These are phyloP conservation scores for Amaranthus palmeri DNA, from an alignment of 148 eudicot species.

Conservation along the genomic window DNA sequence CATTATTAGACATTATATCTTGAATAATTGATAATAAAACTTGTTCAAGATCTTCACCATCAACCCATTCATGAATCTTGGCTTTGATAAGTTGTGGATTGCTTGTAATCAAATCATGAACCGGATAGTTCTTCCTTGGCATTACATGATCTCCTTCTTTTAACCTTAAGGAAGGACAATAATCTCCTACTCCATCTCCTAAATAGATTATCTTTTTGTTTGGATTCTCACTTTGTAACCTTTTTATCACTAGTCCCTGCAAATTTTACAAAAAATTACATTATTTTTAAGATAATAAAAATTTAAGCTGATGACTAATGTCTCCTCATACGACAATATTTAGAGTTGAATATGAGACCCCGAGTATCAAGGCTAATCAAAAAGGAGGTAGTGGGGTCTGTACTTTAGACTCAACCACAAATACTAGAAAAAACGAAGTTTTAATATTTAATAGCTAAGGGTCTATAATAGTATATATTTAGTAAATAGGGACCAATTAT, in stretches of 20 bases:
- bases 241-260: conserved; percentile 57
- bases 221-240: conserved; percentile 41
- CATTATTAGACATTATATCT: conserved; percentile 11
- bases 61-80: conserved; percentile 61
- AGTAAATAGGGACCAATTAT: no score
- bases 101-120: conserved; percentile 59
- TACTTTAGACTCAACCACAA: no score
- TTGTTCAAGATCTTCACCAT: conserved; percentile 58
- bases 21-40: conserved; percentile 42
- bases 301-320: no score
- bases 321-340: no score
- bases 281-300: no score
- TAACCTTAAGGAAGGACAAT: conserved; percentile 70
- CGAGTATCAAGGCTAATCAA: no score
- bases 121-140: conserved; percentile 76
- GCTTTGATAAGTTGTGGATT: conserved; percentile 43
- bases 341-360: no score
- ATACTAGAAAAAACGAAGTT: no score
- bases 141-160: conserved; percentile 49
- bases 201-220: conserved; percentile 54
- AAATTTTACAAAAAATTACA: background rate
- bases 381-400: no score
- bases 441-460: no score
- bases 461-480: no score
- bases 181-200: conserved; percentile 74